These are phyloP conservation scores for Fusarium buxicola DNA, from an alignment of 2,329 filamentous ascomycete species.

Conservation along the genomic window DNA sequence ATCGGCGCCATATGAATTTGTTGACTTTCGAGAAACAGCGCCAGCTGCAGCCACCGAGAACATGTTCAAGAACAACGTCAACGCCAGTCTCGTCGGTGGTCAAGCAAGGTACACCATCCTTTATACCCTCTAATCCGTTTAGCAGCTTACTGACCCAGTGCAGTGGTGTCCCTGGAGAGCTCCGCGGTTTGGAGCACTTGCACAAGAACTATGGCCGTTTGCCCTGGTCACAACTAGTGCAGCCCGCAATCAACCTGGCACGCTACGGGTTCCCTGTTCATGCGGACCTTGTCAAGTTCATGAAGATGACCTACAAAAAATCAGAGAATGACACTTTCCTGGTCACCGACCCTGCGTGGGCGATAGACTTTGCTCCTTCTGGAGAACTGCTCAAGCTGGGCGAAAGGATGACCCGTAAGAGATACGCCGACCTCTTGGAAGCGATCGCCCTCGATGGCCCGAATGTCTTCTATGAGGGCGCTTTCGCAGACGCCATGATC, in stretches of 20 bases:
- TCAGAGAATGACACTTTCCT: constrained; percentile 66
- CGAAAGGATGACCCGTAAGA: constrained; percentile 79
- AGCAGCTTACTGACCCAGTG: not conserved
- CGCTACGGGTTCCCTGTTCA: constrained; percentile 78
- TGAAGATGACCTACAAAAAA: constrained; percentile 63
- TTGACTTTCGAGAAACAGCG: constrained; percentile 88
- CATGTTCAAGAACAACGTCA: constrained; percentile 80
- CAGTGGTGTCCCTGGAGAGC: constrained; percentile 75
- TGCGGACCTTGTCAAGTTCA: constrained; percentile 77
- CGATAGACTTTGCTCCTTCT: constrained; percentile 84
- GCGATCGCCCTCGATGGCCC: constrained; percentile 73
- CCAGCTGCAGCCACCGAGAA: constrained; percentile 81
- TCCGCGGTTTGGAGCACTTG: constrained; percentile 79
- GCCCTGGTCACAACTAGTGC: constrained; percentile 74
- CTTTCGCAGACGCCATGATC: constrained; percentile 77
- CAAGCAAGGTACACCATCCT: constrained; percentile 72
- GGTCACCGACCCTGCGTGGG: constrained; percentile 78
- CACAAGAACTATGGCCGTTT: constrained; percentile 75
- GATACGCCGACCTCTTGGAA: constrained; percentile 80
- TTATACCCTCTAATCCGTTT: not conserved
- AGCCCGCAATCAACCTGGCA: constrained; percentile 78
- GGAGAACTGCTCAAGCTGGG: constrained; percentile 73
- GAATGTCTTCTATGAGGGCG: constrained; percentile 76
- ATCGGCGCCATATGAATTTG: constrained; percentile 72
- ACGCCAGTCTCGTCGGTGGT: constrained; percentile 74